A percentile compares a stretch with the other conserved stretches of the same genome.
phyloP scores from a whole-genome alignment of 23 red algal genomes.

The Cyanidioschyzon merolae region DNA sequence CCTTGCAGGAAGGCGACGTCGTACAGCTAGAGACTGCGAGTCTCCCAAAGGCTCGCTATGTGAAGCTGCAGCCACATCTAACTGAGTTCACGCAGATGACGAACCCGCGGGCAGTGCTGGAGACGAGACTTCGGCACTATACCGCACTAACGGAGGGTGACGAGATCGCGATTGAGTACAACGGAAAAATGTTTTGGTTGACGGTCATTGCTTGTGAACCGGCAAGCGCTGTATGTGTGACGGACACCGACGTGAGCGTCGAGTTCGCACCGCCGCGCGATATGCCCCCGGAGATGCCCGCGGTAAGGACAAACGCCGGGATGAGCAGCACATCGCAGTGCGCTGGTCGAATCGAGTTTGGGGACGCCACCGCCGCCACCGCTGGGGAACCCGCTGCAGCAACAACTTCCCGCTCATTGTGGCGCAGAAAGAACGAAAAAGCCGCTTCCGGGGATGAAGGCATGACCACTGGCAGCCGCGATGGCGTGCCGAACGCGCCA shows the following conservation, averaged over 20 bases:
- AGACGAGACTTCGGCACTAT: conserved; percentile 74
- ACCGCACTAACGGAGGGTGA: conserved; percentile 84
- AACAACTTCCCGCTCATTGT: not conserved
- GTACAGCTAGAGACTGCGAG: conserved; percentile 57
- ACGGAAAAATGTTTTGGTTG: conserved; percentile 68
- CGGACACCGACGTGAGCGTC: conserved; percentile 90
- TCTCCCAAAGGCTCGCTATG: conserved; percentile 71
- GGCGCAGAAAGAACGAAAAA: not conserved
- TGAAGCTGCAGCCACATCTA: conserved; percentile 88
- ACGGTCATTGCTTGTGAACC: conserved; percentile 66
- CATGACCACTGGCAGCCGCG: not conserved
- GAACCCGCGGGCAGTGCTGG: conserved; percentile 85
- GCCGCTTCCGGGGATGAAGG: not conserved
- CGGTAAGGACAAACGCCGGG: not conserved
- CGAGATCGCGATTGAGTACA: conserved; percentile 88
- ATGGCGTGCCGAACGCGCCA: not conserved
- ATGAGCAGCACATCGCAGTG: not conserved
- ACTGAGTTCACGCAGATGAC: conserved; percentile 82
- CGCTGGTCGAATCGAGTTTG: not conserved
- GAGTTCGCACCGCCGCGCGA: conserved; percentile 88
- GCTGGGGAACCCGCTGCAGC: too few species aligned
- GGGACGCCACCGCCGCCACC: not conserved
- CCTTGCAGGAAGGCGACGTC: conserved; percentile 60
- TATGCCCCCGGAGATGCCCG: conserved; percentile 9
- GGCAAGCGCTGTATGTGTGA: conserved; percentile 79